A percentile compares a stretch with the other conserved stretches of the same genome.
phyloP scores from a whole-genome alignment of 2,329 filamentous ascomycete genomes.

The Aspergillus sp. region DNA sequence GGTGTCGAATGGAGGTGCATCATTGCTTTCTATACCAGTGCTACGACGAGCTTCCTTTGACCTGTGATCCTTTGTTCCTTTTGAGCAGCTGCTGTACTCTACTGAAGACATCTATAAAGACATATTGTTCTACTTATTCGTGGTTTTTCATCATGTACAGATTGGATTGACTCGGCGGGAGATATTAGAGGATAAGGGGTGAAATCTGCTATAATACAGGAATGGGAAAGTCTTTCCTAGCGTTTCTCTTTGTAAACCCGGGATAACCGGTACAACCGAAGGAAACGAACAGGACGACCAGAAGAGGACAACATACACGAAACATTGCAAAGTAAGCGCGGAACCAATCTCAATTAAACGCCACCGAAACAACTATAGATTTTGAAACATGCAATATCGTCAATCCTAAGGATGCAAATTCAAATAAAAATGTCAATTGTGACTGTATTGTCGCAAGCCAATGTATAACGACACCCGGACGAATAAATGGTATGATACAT shows the following conservation, averaged over 20 bases:
- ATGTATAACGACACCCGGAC: background rate
- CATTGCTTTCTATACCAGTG: constrained; percentile 27
- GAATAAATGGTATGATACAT: background rate
- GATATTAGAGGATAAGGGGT: background rate
- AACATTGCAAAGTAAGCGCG: background rate
- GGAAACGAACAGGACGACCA: constrained; percentile 7
- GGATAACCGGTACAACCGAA: background rate
- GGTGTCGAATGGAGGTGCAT: constrained; percentile 20
- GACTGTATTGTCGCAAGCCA: constrained; percentile 8
- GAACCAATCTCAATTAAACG: constrained; percentile 16
- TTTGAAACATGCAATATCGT: constrained; percentile 16
- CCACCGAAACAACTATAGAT: constrained; percentile 13
- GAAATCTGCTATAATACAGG: background rate
- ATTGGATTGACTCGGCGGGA: background rate
- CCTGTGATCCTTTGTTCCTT: constrained; percentile 5
- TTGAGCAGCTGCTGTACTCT: constrained; percentile 24
- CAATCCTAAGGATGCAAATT: constrained; percentile 18
- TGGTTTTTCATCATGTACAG: background rate
- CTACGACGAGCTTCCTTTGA: constrained; percentile 17
- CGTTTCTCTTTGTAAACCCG: background rate
- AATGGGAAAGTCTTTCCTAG: background rate
- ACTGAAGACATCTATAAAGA: constrained; percentile 12
- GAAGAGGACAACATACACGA: constrained; percentile 12
- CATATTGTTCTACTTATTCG: constrained; percentile 14
- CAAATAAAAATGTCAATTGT: constrained; percentile 4